phyloP scores from a whole-genome alignment of 2,329 filamentous ascomycete species.

The Pseudogymnoascus sp. region DNA sequence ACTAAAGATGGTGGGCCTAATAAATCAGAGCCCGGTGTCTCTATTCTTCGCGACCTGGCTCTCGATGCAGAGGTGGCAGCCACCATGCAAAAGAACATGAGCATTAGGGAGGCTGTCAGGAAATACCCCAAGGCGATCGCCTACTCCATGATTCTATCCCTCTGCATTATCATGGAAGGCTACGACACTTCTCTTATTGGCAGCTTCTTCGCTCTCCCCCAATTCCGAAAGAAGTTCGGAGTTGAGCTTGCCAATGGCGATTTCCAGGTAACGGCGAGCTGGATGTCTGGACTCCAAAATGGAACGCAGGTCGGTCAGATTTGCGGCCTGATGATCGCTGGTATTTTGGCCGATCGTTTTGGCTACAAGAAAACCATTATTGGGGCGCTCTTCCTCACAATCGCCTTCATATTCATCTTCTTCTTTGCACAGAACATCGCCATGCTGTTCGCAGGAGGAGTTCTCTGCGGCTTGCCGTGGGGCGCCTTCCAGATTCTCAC shows the following conservation, averaged over 20 bases:
- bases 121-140: conserved; percentile 52
- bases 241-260: conserved; percentile 19
- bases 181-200: conserved; percentile 16
- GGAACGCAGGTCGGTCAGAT: conserved; percentile 35
- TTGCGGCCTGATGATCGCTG: conserved; percentile 34
- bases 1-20: not conserved
- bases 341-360: conserved; percentile 33
- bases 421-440: conserved; percentile 41
- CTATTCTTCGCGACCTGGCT: not conserved
- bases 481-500: conserved; percentile 39
- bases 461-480: conserved; percentile 41
- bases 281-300: conserved; percentile 36
- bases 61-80: not conserved
- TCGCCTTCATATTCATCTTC: conserved; percentile 38
- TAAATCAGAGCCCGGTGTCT: not conserved
- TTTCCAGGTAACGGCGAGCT: conserved; percentile 33
- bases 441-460: conserved; percentile 35
- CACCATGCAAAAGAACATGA: conserved; percentile 2
- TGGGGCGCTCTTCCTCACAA: conserved; percentile 27
- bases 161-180: conserved; percentile 19
- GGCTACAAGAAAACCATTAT: conserved; percentile 36
- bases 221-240: conserved; percentile 26
- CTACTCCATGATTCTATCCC: conserved; percentile 17
- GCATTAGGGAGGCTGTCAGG: conserved; percentile 56
- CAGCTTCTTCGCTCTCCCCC: conserved; percentile 18